Evolutionary conservation across 1,284 basidiomycete species (phyloP).

Genomic region (Porodaedalea pini): DNA sequence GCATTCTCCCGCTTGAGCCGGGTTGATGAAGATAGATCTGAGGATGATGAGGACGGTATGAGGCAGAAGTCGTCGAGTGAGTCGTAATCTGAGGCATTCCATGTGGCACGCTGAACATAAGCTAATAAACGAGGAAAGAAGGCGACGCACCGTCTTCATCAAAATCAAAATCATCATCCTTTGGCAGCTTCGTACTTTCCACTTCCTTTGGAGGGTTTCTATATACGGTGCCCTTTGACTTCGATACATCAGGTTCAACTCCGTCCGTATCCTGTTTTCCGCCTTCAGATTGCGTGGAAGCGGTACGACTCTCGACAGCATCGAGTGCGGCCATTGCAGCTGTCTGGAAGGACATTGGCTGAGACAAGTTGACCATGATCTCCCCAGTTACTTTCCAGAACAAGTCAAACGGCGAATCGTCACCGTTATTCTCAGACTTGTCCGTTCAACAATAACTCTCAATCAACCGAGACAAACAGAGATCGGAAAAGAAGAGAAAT

Average conservation of each 20-base stretch:
- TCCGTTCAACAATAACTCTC: slow-evolving; percentile 9
- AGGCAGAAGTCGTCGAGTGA: slow-evolving; percentile 75
- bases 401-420: slow-evolving; percentile 58
- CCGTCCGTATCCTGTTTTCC: background rate
- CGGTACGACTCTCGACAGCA: slow-evolving; percentile 25
- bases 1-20: slow-evolving; percentile 63
- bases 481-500: slow-evolving; percentile 15
- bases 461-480: slow-evolving; percentile 14
- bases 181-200: background rate
- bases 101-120: background rate
- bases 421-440: slow-evolving; percentile 72
- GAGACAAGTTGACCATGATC: slow-evolving; percentile 75
- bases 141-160: slow-evolving; percentile 16
- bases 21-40: slow-evolving; percentile 38
- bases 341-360: slow-evolving; percentile 81
- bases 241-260: slow-evolving; percentile 29
- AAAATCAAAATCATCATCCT: slow-evolving; percentile 10
- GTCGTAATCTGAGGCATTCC: slow-evolving; percentile 45
- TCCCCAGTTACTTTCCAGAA: slow-evolving; percentile 84
- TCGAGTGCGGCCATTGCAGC: slow-evolving; percentile 57
- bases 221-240: background rate
- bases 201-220: slow-evolving; percentile 39
- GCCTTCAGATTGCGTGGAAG: slow-evolving; percentile 27
- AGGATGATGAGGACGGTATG: slow-evolving; percentile 58
- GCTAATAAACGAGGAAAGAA: background rate